Percentiles rank a stretch among this genome's conserved stretches.
Conservation (phyloP, 2,329 filamentous ascomycete genomes). For the Trichoderma koningii region DNA sequence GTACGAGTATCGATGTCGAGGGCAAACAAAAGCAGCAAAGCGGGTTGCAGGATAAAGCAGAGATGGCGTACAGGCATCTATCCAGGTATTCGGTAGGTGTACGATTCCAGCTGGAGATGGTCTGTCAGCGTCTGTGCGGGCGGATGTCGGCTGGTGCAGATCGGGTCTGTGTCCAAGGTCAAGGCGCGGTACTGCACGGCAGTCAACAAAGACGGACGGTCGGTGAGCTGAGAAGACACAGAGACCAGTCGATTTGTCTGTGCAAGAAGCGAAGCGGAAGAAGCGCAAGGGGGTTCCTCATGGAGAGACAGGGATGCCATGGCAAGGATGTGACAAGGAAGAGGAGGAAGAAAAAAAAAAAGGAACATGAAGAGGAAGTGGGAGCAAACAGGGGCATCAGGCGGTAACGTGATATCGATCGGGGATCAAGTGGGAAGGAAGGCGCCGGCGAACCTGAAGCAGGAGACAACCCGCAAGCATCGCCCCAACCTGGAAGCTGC, state of each 20-base stretch:
- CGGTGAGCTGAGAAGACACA: neutral
- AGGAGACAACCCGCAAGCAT: neutral
- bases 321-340: neutral
- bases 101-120: neutral
- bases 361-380: neutral
- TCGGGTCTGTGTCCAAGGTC: slow-evolving; percentile 1
- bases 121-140: neutral
- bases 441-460: slow-evolving; percentile 25
- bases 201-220: slow-evolving; percentile 1
- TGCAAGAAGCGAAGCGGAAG: too few relatives aligned
- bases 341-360: neutral
- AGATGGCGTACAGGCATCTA: too few relatives aligned
- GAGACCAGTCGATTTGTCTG: neutral
- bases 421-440: slow-evolving; percentile 6
- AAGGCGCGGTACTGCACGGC: neutral
- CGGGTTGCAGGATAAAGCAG: neutral
- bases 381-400: neutral
- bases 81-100: too few relatives aligned
- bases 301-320: neutral
- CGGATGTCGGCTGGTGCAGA: slow-evolving; percentile 1
- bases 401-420: slow-evolving; percentile 5
- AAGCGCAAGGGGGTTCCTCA: neutral
- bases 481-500: neutral
- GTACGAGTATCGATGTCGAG: too few relatives aligned
- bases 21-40: neutral